Evolutionary conservation across 148 eudicot genomes (phyloP), one percentile per base, ranked within the genome.

Genomic region (Talinum fruticosum): DNA sequence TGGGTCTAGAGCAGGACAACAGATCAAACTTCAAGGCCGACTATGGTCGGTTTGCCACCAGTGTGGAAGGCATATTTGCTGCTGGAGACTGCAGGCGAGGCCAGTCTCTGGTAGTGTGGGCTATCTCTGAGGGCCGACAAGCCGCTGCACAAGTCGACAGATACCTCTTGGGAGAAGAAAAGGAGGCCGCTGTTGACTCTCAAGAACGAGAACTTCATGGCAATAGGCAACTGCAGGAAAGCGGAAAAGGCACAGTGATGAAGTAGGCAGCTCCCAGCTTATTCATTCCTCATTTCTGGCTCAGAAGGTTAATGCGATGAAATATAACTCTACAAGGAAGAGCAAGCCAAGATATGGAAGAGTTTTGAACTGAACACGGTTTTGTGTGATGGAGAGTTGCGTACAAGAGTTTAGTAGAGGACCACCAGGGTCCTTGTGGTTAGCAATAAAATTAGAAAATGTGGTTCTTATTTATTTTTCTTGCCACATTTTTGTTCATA

Each of bases 41-140:
- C 21, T 87, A 88, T 37, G 94, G 97, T 10, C 83, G 89, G 12
- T 90, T 88, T 62, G 84, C 97, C 32, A 96, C 97, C 75, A 93
- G 74, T 36, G 90, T 91, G 29, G 95, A 96, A 30, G 97, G 99
- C 2, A 88, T 96, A 32, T 96, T 96, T 79, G 99, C 97, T 14
- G 97, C 99, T 0, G 99, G 99, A 1, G 99, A 96, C 54, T 96
- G 99, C 71, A 85, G 99, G 24, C 91, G 99, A 16, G 99, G 99
- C 16, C 99, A 96, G 81, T 96, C 99, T 7, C 79, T 96, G 82
- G 99, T 96, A 75, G 99, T 96, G 29, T 96, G 99, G 99, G 99
- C 93, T 72, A 93, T 96, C 78, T 82, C 89, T 7, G 99, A 96
- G 80, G 99, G 99, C 33, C 82, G 99, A 13, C 97, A 91, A 87